Evolutionary conservation across 257 asterid genomes (phyloP).

Genomic region (Petrea volubilis): DNA sequence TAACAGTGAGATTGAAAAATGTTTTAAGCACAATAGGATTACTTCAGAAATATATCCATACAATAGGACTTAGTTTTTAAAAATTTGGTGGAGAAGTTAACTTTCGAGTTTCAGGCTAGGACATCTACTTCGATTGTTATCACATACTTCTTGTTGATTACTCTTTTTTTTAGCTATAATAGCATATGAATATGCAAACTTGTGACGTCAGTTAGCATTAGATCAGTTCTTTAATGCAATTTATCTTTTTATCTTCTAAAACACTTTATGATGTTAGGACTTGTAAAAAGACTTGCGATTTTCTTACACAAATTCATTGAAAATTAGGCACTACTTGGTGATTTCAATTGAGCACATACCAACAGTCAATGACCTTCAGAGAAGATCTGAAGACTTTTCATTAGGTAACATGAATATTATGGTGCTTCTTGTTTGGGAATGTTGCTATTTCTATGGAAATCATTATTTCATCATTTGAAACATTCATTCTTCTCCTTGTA

Average conservation of each 20-base stretch:
- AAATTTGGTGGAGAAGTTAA: too few species aligned
- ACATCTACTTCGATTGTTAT: not conserved
- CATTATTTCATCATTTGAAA: constrained; percentile 20
- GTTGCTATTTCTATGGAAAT: not conserved
- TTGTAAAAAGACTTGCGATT: not conserved
- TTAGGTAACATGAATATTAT: constrained; percentile 44
- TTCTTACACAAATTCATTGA: not conserved
- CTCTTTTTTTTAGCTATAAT: not conserved
- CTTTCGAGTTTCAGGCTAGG: too few species aligned
- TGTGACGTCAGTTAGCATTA: not conserved
- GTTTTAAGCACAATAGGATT: too few species aligned
- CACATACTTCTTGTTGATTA: not conserved
- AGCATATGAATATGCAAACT: not conserved
- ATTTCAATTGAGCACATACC: constrained; percentile 82
- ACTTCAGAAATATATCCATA: too few species aligned
- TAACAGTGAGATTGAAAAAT: too few species aligned
- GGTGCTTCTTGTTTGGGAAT: constrained; percentile 14
- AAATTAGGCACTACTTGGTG: constrained; percentile 85
- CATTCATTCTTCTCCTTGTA: constrained; percentile 26
- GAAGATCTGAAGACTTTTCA: constrained; percentile 54
- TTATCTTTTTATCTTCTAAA: not conserved
- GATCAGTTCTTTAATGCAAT: not conserved
- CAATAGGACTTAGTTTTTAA: too few species aligned
- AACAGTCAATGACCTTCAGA: constrained; percentile 63
- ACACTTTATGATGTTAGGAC: not conserved